phyloP scores from a whole-genome alignment of 2,329 filamentous ascomycete species.

The Talaromyces rugulosus region DNA sequence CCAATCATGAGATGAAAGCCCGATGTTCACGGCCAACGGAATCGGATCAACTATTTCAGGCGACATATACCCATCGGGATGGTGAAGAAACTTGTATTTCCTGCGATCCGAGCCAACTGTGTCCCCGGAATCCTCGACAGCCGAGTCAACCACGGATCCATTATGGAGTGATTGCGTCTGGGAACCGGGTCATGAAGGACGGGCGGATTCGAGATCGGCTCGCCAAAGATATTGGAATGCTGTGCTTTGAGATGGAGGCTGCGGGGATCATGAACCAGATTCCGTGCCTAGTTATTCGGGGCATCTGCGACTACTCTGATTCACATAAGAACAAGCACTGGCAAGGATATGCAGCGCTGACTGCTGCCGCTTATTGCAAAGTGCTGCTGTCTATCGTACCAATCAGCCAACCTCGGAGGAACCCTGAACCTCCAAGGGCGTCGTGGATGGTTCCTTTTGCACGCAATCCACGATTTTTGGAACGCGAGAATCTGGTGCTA shows the following conservation, averaged over 20 bases:
- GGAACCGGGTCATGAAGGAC: constrained; percentile 20
- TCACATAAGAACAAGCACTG: constrained; percentile 17
- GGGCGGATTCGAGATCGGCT: constrained; percentile 14
- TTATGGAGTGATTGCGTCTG: constrained; percentile 24
- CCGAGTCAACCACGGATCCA: constrained; percentile 14
- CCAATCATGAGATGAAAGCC: not conserved
- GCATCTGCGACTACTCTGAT: constrained; percentile 15
- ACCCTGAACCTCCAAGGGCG: not conserved
- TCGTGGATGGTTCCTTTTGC: constrained; percentile 17
- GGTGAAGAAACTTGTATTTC: not conserved
- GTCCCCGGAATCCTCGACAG: not conserved
- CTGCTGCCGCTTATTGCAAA: constrained; percentile 10
- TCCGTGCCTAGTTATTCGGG: constrained; percentile 12
- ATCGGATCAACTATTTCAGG: not conserved
- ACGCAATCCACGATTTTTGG: constrained; percentile 8
- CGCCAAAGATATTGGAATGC: constrained; percentile 1
- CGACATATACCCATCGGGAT: not conserved
- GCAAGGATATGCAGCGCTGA: constrained; percentile 14
- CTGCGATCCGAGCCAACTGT: not conserved
- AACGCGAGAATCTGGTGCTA: constrained; percentile 8
- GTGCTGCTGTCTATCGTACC: constrained; percentile 9
- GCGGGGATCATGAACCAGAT: constrained; percentile 9
- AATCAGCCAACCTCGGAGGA: not conserved
- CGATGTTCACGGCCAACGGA: constrained; percentile 1
- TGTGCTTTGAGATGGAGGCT: constrained; percentile 14